Percentiles rank a stretch among this genome's conserved stretches.
These are phyloP conservation scores for Iris pallida DNA, from an alignment of 116 monocot species.

Conservation along the genomic window DNA sequence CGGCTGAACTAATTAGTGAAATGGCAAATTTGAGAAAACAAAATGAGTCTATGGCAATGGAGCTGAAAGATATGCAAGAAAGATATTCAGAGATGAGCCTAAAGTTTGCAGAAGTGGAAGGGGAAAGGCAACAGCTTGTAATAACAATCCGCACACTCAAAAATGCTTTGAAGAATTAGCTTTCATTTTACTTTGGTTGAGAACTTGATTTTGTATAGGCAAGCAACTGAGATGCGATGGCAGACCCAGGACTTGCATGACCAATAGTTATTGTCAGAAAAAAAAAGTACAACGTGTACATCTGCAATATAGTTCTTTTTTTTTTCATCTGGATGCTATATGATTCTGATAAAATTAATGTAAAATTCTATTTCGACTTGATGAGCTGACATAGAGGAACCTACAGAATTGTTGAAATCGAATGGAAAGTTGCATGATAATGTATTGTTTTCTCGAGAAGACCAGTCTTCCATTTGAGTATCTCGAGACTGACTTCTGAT, in stretches of 20 bases:
- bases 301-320: constrained; percentile 13
- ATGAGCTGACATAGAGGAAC: constrained; percentile 7
- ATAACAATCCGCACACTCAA: constrained; percentile 67
- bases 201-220: constrained; percentile 37
- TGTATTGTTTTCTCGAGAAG: neutral
- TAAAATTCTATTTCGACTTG: neutral
- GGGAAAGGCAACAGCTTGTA: constrained; percentile 88
- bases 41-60: constrained; percentile 59
- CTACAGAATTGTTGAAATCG: neutral
- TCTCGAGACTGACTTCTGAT: neutral
- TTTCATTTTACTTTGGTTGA: neutral
- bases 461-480: neutral
- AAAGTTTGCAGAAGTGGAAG: constrained; percentile 95
- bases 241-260: constrained; percentile 19
- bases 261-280: neutral
- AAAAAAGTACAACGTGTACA: constrained; percentile 10
- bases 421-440: neutral
- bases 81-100: constrained; percentile 89
- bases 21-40: constrained; percentile 46
- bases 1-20: constrained; percentile 31
- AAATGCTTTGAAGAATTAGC: constrained; percentile 38
- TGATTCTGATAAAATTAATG: constrained; percentile 5
- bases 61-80: constrained; percentile 87
- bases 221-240: constrained; percentile 23
- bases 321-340: neutral